Percentiles rank a stretch among this genome's conserved stretches.
These are phyloP conservation scores for Colletotrichum sp. DNA, from an alignment of 2,329 filamentous ascomycete species.

Conservation along the genomic window DNA sequence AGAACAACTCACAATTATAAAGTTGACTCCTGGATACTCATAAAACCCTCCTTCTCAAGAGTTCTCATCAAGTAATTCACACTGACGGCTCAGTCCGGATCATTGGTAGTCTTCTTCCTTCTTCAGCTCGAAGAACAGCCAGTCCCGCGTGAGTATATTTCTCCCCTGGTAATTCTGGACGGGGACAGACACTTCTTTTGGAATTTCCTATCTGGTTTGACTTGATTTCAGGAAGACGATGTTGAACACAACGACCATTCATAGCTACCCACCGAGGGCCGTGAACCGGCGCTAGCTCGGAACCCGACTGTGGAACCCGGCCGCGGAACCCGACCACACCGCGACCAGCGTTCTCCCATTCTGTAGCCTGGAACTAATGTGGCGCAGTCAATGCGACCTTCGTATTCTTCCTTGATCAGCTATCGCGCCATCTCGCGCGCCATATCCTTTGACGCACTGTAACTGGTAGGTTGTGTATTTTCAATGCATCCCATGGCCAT, in stretches of 20 bases:
- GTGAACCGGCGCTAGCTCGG: neutral
- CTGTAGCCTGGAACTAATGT: neutral
- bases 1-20: neutral
- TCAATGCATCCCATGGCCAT: neutral
- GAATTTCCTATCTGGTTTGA: rapidly evolving
- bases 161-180: rapidly evolving
- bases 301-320: neutral
- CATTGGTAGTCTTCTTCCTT: neutral
- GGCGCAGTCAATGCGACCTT: neutral
- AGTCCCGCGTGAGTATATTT: rapidly evolving
- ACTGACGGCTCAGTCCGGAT: neutral
- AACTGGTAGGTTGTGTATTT: neutral
- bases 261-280: neutral
- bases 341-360: neutral
- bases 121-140: neutral
- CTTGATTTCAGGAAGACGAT: neutral
- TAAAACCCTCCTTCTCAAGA: rapidly evolving
- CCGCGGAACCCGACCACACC: neutral
- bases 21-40: neutral
- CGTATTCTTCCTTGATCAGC: neutral
- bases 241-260: neutral
- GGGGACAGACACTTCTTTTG: rapidly evolving
- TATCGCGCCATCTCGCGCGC: neutral
- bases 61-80: rapidly evolving
- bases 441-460: neutral